These are phyloP conservation scores for Leccinum subtestaceum DNA, from an alignment of 768 basidiomycete genomes.

Conservation along the genomic window DNA sequence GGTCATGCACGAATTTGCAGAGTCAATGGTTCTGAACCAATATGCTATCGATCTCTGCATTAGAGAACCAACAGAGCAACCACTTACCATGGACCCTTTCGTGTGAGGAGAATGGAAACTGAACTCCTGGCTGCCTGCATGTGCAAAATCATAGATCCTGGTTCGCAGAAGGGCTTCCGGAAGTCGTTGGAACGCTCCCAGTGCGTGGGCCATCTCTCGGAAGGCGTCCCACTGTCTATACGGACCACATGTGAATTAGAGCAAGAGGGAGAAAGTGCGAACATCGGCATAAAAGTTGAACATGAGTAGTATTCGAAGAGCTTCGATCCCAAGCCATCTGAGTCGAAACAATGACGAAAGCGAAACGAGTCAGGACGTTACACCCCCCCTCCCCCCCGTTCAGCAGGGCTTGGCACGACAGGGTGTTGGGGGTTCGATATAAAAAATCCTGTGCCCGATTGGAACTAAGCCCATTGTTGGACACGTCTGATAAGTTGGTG, in stretches of 20 bases:
- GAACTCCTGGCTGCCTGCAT: not conserved
- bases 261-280: not conserved
- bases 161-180: not conserved
- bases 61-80: constrained; percentile 7
- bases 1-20: constrained; percentile 4
- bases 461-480: not conserved
- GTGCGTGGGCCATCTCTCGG: not conserved
- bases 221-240: not conserved
- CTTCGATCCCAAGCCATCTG: not conserved
- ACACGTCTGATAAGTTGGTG: not conserved
- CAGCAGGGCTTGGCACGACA: not conserved
- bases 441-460: not conserved
- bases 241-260: constrained; percentile 11
- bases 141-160: not conserved
- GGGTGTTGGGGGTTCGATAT: not conserved
- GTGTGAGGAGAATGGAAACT: constrained; percentile 1
- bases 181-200: constrained; percentile 3
- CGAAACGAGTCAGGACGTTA: not conserved
- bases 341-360: constrained; percentile 1
- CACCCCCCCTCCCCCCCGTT: not conserved
- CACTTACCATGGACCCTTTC: constrained; percentile 2
- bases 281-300: not conserved
- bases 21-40: not conserved
- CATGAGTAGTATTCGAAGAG: not conserved
- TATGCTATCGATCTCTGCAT: constrained; percentile 12